Evolutionary conservation across 192 early-diverging fungal species (phyloP), one percentile per base, ranked within the genome.

Genomic region (Oehlia diaphana): DNA sequence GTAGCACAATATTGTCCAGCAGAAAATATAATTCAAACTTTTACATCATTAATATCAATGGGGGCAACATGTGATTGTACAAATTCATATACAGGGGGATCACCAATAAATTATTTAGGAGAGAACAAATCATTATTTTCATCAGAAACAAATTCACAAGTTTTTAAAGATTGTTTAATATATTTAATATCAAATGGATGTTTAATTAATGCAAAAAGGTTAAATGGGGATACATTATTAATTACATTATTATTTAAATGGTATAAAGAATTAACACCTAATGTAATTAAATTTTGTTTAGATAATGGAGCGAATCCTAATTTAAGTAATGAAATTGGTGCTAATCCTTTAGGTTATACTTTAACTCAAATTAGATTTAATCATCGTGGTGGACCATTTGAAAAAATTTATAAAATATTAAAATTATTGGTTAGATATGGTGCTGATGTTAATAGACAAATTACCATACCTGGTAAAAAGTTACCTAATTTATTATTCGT

Each of bases 181-280:
- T 70, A 23, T 70, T 70, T 70, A 70, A n/a, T 70, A 19, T 0
- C 31, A 70, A 35, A 70, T 44, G 68, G 68, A n/a, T 70, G 33
- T 44, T 33, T 16, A n/a, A 70, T 70, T n/a, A 70, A 70, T 70
- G 9, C 68, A n/a, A 33, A 10, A 70, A 70, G 2, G n/a, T 4
- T 4, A 5, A 70, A 16, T 42, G 68, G 68, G 2, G 68, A 70
- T 42, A 70, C 68, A 9, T 42, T 70, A 70, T 42, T 70, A 35
- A 21, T n/a, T n/a, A 39, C 68, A n/a, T n/a, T 70, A 70, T 39
- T 70, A 70, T 70, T 70, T 70, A 70, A 70, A 70, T 70, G 68
- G 68, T 31, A 70, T 70, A 14, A 33, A 39, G 9, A n/a, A 9
- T n/a, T 70, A 21, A 21, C 68, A n/a, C 14, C 68, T 7, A n/a